Evolutionary conservation across 2,329 filamentous ascomycete genomes (phyloP), one percentile per base, ranked within the genome.

Genomic region (Pestalotiopsis sp.): DNA sequence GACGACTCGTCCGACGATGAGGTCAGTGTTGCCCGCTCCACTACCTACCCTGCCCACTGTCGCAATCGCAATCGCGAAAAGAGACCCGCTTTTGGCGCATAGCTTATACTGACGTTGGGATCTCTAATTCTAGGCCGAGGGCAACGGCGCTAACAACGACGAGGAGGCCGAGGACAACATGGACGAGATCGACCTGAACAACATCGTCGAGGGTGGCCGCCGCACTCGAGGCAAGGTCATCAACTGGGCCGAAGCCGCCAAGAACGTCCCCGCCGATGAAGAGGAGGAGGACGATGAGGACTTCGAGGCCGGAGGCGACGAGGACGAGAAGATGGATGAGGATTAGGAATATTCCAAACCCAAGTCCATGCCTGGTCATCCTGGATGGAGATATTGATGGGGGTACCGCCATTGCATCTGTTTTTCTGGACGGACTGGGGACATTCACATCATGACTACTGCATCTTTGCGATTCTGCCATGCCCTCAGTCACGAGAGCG

Each of bases 151-250:
- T 59, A n/a, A 59, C 52, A 55, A 65, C 73, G 92, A 72, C 11
- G 75, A 93, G 65, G 91, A 92, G 58, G 93, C 94, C 66, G 91
- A 92, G 68, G 87, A 93, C 76, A 92, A 92, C 80, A 88, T 97
- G 86, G 93, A 97, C 78, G 94, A 95, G 82, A 98, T 99, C 79
- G 93, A 97, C 78, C 84, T 88, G 67, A 88, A 88, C 79, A 98
- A 98, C 87, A 97, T 98, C 79, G 90, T 98, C 77, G 79, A 83
- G 68, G 87, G 86, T 71, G 91, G 91, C 71, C 89, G 91, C 75
- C 95, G 96, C 81, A 98, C 95, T 71, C 95, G 95, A 77, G 94
- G 94, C 78, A 93, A 93, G 81, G 87, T 90, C 77, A 98, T 98
- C 79, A 93, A 98, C 86, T 98, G 93, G 82, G 92, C 92, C 76